Conservation (phyloP, 345 rosid genomes). For the Boechera divaricarpa region DNA sequence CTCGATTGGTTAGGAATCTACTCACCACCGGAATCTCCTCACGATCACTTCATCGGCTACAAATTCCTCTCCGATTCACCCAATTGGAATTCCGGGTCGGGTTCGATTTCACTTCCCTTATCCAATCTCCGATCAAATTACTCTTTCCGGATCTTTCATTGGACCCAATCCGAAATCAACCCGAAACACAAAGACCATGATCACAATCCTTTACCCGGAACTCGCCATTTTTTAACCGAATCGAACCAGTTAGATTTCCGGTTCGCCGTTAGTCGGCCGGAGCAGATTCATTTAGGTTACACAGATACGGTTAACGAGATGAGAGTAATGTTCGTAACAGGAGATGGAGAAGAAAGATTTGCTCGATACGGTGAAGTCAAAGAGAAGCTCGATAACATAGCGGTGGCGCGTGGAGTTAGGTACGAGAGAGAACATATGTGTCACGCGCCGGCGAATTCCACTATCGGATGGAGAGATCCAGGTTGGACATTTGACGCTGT, state of each 20-base stretch:
- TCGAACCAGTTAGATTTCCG: slow-evolving; percentile 56
- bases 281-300: slow-evolving; percentile 79
- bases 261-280: slow-evolving; percentile 55
- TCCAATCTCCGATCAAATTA: slow-evolving; percentile 76
- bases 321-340: slow-evolving; percentile 85
- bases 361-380: slow-evolving; percentile 71
- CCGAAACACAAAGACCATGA: slow-evolving; percentile 69
- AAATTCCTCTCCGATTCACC: slow-evolving; percentile 69
- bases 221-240: slow-evolving; percentile 60
- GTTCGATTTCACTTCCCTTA: slow-evolving; percentile 70
- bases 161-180: slow-evolving; percentile 74
- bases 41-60: slow-evolving; percentile 79
- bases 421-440: slow-evolving; percentile 85
- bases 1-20: slow-evolving; percentile 94
- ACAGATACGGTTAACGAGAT: slow-evolving; percentile 71
- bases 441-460: slow-evolving; percentile 75
- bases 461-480: slow-evolving; percentile 93
- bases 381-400: slow-evolving; percentile 45
- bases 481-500: slow-evolving; percentile 83
- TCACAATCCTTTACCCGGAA: slow-evolving; percentile 78
- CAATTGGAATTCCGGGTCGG: slow-evolving; percentile 69
- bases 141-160: slow-evolving; percentile 91
- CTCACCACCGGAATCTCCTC: slow-evolving; percentile 76
- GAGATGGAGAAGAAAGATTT: slow-evolving; percentile 61
- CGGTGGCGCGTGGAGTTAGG: slow-evolving; percentile 62